Base-by-base conservation (phyloP, 345 rosid species). In the Passiflora organensis region DNA sequence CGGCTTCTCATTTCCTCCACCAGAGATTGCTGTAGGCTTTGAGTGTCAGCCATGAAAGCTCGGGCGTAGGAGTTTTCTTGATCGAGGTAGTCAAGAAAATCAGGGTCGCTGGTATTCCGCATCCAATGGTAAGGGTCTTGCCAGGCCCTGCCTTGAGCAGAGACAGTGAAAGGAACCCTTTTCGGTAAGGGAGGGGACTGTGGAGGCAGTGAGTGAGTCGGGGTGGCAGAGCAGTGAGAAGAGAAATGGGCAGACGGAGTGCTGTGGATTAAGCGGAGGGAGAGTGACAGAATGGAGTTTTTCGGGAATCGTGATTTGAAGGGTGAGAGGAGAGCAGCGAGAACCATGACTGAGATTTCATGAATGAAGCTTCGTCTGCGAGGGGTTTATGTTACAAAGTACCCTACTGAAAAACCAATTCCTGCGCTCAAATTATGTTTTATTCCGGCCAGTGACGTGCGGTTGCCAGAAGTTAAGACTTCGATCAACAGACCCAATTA, bases 41-140 rank as follows among this genome's bases (percentile, higher is more conserved):
- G 66, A 19, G 95, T 83, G 66, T 85, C 95, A 6, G 84, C 75
- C 97, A 85, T 87, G 82, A 85, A 87, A 72, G 86, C 83, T 62
- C 75, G 70, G 22, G 91, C 71, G 43, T 91, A 91, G 0, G 83
- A 72, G 74, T 91, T 91, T 62, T 91, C 95, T n/a, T 55, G 73
- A 48, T 72, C 20, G 59, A 87, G 80, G 74, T 77, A 68, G 34
- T 75, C 34, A 28, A 67, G 8, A 58, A 91, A 82, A 60, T 79
- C 81, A 23, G 82, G 64, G 65, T 83, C 82, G 13, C 54, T 38
- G 15, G 78, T 77, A 57, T 82, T 43, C 34, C 73, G 68, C 97
- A 91, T 91, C 97, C 97, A 91, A 59, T 58, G 80, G 76, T 72
- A 85, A 9, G 87, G 96, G 60, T 91, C 97, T 49, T 78, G 80